These are phyloP conservation scores for Cladosporium sphaerospermum DNA, from an alignment of 2,329 filamentous ascomycete species.

Conservation along the genomic window DNA sequence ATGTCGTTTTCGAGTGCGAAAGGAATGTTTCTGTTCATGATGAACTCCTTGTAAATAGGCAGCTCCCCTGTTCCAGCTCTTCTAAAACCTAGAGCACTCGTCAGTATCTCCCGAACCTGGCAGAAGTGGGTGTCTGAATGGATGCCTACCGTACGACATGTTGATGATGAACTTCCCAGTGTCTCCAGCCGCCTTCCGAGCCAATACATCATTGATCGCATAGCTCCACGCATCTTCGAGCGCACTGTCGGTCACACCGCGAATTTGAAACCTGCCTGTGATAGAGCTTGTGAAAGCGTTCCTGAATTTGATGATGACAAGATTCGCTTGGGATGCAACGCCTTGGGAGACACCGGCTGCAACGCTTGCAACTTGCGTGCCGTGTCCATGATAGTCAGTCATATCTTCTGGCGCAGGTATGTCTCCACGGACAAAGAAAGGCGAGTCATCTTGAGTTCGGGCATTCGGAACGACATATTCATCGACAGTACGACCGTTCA, in stretches of 20 bases:
- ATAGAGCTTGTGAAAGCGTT: neutral
- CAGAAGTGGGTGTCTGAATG: no score
- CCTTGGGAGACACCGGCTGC: neutral
- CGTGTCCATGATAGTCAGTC: constrained; percentile 2
- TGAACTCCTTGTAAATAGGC: neutral
- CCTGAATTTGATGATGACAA: constrained; percentile 7
- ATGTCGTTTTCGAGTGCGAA: constrained; percentile 1
- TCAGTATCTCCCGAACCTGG: no score
- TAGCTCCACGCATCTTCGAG: constrained; percentile 2
- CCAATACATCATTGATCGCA: neutral
- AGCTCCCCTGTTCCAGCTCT: neutral
- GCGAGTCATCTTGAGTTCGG: neutral
- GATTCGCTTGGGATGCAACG: neutral
- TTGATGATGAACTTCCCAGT: constrained; percentile 1
- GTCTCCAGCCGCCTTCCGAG: neutral
- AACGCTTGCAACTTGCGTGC: neutral
- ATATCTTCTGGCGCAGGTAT: neutral
- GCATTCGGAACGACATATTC: constrained; percentile 3
- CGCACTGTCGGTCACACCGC: neutral
- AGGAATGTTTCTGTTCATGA: constrained; percentile 2
- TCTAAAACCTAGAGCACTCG: neutral
- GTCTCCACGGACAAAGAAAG: neutral
- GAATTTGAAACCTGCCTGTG: neutral
- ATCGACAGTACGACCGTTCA: neutral
- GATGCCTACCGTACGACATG: neutral